Evolutionary conservation across 352 stramenopile genomes (phyloP).

Genomic region (Phytopythium oedochilum): DNA sequence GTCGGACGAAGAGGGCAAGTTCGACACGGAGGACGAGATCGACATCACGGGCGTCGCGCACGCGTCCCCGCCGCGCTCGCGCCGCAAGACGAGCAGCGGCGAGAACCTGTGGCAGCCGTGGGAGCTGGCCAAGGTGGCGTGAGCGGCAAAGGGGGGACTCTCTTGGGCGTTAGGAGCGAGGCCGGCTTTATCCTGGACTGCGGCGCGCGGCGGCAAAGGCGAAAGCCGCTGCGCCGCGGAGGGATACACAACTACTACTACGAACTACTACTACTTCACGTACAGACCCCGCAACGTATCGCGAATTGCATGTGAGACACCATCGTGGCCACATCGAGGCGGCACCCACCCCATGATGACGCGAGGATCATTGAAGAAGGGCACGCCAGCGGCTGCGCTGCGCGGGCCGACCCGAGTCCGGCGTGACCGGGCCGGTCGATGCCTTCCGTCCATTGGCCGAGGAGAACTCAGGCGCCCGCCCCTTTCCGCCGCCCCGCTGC

Average conservation of each 20-base stretch:
- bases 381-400: background rate
- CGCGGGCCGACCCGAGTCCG: background rate
- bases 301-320: no score
- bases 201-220: no score
- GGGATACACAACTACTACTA: no score
- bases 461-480: no score
- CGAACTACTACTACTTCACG: no score
- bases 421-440: background rate
- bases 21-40: conserved; percentile 52
- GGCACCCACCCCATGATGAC: background rate
- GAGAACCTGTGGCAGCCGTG: conserved; percentile 73
- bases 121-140: conserved; percentile 58
- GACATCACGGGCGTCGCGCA: conserved; percentile 62
- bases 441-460: no score
- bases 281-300: no score
- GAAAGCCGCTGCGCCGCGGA: background rate
- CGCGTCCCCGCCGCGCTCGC: conserved; percentile 17
- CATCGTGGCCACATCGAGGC: no score
- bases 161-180: no score
- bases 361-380: background rate
- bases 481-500: no score
- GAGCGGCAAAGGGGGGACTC: no score
- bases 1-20: conserved; percentile 40
- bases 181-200: no score
- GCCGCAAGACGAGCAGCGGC: conserved; percentile 28